A percentile compares a stretch with the other conserved stretches of the same genome.
Conservation (phyloP, 1,284 basidiomycete genomes). For the Ganoderma lucidum region DNA sequence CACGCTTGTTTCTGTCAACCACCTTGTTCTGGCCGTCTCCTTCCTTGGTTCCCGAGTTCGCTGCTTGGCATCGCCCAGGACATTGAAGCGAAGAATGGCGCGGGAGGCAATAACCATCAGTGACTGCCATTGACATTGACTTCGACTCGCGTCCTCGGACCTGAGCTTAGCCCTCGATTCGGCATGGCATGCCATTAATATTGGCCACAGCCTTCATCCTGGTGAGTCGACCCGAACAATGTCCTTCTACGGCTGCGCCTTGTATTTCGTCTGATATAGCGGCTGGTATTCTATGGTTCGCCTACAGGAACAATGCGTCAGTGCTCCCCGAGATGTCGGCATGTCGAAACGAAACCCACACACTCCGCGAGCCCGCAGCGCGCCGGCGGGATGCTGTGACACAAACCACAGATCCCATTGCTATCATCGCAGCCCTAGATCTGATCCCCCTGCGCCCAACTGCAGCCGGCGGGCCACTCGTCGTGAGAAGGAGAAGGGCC, state of each 20-base stretch:
- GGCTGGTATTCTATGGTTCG: background rate
- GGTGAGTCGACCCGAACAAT: background rate
- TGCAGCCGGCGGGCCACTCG: background rate
- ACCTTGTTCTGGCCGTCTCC: background rate
- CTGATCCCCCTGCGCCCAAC: background rate
- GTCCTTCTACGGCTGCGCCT: background rate
- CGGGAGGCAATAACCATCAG: background rate
- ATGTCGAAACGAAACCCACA: background rate
- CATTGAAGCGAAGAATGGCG: background rate
- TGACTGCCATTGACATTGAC: conserved; percentile 6
- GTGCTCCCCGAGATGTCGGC: background rate
- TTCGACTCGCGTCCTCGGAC: background rate
- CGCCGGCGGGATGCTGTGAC: background rate
- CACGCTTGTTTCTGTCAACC: background rate
- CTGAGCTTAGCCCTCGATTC: background rate
- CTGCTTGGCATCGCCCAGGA: background rate
- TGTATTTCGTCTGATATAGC: background rate
- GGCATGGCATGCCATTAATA: background rate
- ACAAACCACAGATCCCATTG: background rate
- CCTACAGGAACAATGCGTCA: background rate
- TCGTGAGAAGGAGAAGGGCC: background rate
- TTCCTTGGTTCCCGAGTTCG: background rate
- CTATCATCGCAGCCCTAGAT: conserved; percentile 2
- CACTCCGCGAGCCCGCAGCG: background rate
- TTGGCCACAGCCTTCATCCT: background rate